Evolutionary conservation across 2,329 filamentous ascomycete genomes (phyloP).

Genomic region (Graphilbum ipis-grandicollis): DNA sequence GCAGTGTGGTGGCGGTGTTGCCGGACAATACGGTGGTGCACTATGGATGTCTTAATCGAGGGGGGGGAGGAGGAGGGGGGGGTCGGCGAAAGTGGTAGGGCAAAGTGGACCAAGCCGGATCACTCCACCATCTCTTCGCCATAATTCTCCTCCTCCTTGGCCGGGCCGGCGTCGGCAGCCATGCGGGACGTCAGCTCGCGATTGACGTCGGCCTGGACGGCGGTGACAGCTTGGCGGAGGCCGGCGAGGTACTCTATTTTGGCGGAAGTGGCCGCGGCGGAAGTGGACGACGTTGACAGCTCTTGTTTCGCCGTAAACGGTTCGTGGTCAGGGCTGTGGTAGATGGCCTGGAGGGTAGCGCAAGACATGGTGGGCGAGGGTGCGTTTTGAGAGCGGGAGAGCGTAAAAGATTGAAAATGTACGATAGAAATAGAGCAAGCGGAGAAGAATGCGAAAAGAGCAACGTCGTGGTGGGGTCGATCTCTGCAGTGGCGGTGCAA

Average conservation of each 20-base stretch:
- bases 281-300: constrained; percentile 13
- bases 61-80: constrained; percentile 11
- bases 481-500: too few species aligned
- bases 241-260: constrained; percentile 36
- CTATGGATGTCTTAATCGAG: constrained; percentile 53
- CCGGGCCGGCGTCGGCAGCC: constrained; percentile 47
- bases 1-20: constrained; percentile 80
- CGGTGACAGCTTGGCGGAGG: constrained; percentile 37
- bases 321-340: constrained; percentile 5
- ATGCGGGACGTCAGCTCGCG: constrained; percentile 54
- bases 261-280: constrained; percentile 1
- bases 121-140: constrained; percentile 50
- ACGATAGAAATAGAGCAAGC: too few species aligned
- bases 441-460: too few species aligned
- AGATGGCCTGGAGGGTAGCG: constrained; percentile 5
- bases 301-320: constrained; percentile 1
- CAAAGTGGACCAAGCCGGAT: not conserved
- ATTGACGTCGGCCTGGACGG: constrained; percentile 52
- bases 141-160: constrained; percentile 57
- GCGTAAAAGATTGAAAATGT: too few species aligned
- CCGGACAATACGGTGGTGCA: constrained; percentile 71
- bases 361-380: too few species aligned
- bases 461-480: too few species aligned
- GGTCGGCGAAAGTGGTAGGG: not conserved
- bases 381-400: too few species aligned